phyloP scores from a whole-genome alignment of 2,329 filamentous ascomycete genomes.

The Pseudonectria buxi region DNA sequence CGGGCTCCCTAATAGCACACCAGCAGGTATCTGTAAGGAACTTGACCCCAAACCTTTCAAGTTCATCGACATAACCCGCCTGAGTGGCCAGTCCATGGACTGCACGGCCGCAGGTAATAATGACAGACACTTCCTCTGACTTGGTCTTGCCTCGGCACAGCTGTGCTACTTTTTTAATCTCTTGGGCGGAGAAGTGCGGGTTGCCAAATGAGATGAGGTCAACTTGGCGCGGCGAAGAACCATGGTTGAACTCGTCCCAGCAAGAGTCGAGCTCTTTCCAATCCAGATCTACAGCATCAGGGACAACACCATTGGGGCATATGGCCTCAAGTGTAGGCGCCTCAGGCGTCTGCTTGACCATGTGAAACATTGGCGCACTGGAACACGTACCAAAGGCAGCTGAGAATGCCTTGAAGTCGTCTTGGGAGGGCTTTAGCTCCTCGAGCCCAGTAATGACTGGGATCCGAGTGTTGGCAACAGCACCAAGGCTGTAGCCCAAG shows the following conservation, averaged over 20 bases:
- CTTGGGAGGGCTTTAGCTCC: constrained; percentile 1
- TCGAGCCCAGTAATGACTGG: constrained; percentile 12
- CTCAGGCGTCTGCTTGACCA: constrained; percentile 12
- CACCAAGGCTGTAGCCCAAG: constrained; percentile 12
- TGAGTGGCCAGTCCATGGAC: constrained; percentile 11
- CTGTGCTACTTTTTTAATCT: constrained; percentile 5
- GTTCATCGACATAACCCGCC: constrained; percentile 4
- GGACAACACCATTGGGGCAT: neutral
- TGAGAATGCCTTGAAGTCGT: constrained; percentile 14
- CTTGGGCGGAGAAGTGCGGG: constrained; percentile 12
- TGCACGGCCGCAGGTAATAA: constrained; percentile 8
- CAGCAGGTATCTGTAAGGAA: constrained; percentile 13
- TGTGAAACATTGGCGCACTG: constrained; percentile 17
- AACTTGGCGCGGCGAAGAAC: neutral
- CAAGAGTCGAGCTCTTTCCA: neutral
- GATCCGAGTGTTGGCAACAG: constrained; percentile 8
- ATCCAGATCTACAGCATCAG: constrained; percentile 2
- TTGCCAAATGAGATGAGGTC: constrained; percentile 13
- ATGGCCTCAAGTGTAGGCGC: constrained; percentile 5
- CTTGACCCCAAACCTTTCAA: constrained; percentile 6
- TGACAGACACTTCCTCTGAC: neutral
- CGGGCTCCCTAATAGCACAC: constrained; percentile 11
- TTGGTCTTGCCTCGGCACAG: constrained; percentile 2
- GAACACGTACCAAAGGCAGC: constrained; percentile 16
- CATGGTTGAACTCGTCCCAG: constrained; percentile 11